These are phyloP conservation scores for Ogataea philodendri DNA, from an alignment of 805 yeast species.

Conservation along the genomic window DNA sequence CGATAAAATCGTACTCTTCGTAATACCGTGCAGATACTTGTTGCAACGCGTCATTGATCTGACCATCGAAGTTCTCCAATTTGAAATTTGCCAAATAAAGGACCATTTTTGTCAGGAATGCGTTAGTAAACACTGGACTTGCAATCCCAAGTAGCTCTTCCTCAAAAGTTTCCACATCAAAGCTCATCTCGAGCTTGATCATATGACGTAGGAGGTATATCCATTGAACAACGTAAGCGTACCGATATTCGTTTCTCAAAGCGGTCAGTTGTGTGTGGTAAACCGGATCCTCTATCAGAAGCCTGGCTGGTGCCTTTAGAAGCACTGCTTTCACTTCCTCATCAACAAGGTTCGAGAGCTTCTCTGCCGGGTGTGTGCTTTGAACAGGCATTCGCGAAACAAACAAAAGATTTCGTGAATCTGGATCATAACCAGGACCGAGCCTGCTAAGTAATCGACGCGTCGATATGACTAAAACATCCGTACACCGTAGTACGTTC, in stretches of 20 bases:
- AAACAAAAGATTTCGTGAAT: background rate
- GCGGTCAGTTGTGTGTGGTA: conserved; percentile 31
- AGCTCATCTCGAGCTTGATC: conserved; percentile 49
- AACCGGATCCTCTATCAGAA: conserved; percentile 39
- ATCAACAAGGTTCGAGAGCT: conserved; percentile 29
- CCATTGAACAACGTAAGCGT: conserved; percentile 52
- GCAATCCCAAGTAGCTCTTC: conserved; percentile 53
- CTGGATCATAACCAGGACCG: background rate
- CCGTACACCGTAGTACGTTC: too few relatives aligned
- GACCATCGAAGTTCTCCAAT: conserved; percentile 29
- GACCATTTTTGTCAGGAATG: conserved; percentile 43
- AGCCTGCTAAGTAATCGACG: conserved; percentile 6
- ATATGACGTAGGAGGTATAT: conserved; percentile 50
- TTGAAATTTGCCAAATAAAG: conserved; percentile 39
- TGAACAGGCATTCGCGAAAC: conserved; percentile 8
- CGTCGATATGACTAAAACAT: too few relatives aligned
- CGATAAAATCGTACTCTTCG: conserved; percentile 13
- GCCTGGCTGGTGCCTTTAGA: conserved; percentile 38
- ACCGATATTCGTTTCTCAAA: conserved; percentile 38
- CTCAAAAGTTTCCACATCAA: conserved; percentile 60
- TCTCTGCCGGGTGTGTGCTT: conserved; percentile 33
- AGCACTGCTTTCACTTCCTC: conserved; percentile 38
- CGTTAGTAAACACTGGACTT: conserved; percentile 41
- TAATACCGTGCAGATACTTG: conserved; percentile 8
- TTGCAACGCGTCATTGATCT: conserved; percentile 27